Evolutionary conservation across 345 rosid genomes (phyloP).

Genomic region (Dipteronia dyeriana): DNA sequence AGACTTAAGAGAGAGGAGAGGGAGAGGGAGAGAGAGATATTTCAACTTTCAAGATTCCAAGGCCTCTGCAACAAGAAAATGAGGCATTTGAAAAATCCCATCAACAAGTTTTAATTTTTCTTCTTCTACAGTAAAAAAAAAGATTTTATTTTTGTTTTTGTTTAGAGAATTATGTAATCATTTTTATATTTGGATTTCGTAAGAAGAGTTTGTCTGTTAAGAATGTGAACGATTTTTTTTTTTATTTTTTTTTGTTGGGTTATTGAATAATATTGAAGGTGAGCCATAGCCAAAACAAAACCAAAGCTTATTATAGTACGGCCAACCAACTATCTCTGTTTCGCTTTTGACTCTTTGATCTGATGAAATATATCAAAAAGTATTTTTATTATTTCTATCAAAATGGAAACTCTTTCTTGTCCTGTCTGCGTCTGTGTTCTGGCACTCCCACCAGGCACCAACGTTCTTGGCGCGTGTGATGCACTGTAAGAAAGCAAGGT

Average conservation of each 20-base stretch:
- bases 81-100: neutral
- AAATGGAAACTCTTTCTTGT: too few species aligned
- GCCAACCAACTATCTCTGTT: conserved; percentile 44
- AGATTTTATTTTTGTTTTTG: neutral
- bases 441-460: too few species aligned
- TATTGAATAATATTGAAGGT: neutral
- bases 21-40: neutral
- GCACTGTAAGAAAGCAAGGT: neutral
- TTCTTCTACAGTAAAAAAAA: too few species aligned
- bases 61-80: neutral
- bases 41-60: neutral
- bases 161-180: neutral
- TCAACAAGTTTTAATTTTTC: neutral
- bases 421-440: too few species aligned
- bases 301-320: neutral
- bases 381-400: too few species aligned
- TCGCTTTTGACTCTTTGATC: conserved; percentile 31
- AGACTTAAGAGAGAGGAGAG: neutral
- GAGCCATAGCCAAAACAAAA: neutral
- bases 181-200: neutral
- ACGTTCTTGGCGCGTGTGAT: neutral
- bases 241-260: neutral
- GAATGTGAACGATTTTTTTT: too few species aligned
- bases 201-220: neutral
- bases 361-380: too few species aligned